Percentiles rank a stretch among this genome's conserved stretches.
These are phyloP conservation scores for Aspergillus melleus DNA, from an alignment of 2,329 filamentous ascomycete species.

Conservation along the genomic window DNA sequence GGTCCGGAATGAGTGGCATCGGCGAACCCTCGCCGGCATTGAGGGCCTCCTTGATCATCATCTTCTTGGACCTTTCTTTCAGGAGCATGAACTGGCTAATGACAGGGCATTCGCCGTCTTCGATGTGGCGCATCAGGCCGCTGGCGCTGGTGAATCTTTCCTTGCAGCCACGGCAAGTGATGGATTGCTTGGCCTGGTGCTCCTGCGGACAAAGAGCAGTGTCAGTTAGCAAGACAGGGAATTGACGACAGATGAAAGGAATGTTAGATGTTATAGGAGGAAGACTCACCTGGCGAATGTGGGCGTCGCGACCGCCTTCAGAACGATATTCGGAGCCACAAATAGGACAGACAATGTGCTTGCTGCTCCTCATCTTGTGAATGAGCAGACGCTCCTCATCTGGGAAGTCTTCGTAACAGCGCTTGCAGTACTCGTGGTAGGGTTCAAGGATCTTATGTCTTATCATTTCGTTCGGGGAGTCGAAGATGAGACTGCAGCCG, in stretches of 20 bases:
- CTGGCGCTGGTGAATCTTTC: conserved; percentile 50
- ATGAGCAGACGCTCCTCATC: conserved; percentile 45
- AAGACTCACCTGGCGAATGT: conserved; percentile 51
- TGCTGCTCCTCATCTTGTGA: conserved; percentile 51
- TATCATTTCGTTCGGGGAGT: conserved; percentile 47
- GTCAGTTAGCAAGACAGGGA: not conserved
- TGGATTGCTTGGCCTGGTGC: conserved; percentile 51
- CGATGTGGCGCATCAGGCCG: conserved; percentile 55
- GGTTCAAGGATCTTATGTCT: conserved; percentile 50
- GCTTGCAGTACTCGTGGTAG: conserved; percentile 43
- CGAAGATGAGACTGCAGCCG: conserved; percentile 49
- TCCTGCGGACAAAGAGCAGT: conserved; percentile 32
- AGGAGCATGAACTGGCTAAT: conserved; percentile 48
- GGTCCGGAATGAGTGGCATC: conserved; percentile 3
- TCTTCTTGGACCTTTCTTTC: conserved; percentile 52
- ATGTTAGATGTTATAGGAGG: not conserved
- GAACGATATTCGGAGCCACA: conserved; percentile 59
- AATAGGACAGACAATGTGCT: conserved; percentile 56
- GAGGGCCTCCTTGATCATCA: conserved; percentile 42
- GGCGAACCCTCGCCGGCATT: conserved; percentile 4
- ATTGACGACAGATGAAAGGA: too few species aligned
- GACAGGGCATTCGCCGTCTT: conserved; percentile 50
- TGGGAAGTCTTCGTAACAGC: conserved; percentile 48
- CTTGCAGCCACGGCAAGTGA: conserved; percentile 52
- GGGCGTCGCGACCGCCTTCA: conserved; percentile 50